phyloP scores from a whole-genome alignment of 2,329 filamentous ascomycete genomes.

The Sporothrix euskadiensis region DNA sequence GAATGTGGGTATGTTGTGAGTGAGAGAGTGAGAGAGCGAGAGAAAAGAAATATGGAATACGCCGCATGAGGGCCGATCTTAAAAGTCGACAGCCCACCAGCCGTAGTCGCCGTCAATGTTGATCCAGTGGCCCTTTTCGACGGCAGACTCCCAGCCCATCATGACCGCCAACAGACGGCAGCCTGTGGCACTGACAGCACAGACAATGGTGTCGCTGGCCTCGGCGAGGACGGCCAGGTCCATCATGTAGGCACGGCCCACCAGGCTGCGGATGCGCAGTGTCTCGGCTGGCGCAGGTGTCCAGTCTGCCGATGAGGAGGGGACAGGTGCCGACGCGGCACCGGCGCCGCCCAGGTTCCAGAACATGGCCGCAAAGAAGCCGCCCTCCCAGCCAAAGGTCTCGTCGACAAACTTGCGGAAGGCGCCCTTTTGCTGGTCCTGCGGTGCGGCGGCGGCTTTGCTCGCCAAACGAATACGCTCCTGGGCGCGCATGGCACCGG shows the following conservation, averaged over 20 bases:
- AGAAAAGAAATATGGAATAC: background rate
- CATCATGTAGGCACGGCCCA: conserved; percentile 79
- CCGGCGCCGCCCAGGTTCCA: conserved; percentile 67
- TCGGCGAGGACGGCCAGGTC: conserved; percentile 73
- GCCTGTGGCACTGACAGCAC: conserved; percentile 70
- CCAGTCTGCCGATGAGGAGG: conserved; percentile 13
- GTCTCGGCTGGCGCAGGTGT: conserved; percentile 49
- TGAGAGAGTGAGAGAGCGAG: background rate
- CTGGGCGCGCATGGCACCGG: conserved; percentile 61
- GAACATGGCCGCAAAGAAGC: conserved; percentile 80
- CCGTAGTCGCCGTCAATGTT: conserved; percentile 74
- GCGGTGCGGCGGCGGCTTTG: conserved; percentile 48
- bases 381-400: conserved; percentile 82
- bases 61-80: background rate
- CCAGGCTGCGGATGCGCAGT: conserved; percentile 68
- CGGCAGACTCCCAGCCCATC: conserved; percentile 76
- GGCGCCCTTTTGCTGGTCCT: conserved; percentile 35
- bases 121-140: conserved; percentile 64
- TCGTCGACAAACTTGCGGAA: conserved; percentile 72
- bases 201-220: conserved; percentile 70
- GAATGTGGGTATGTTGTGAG: background rate
- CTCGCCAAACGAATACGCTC: conserved; percentile 74
- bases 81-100: conserved; percentile 48
- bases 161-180: conserved; percentile 79
- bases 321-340: conserved; percentile 37